These are phyloP conservation scores for Curvularia sp. DNA, from an alignment of 2,329 filamentous ascomycete species.

Conservation along the genomic window DNA sequence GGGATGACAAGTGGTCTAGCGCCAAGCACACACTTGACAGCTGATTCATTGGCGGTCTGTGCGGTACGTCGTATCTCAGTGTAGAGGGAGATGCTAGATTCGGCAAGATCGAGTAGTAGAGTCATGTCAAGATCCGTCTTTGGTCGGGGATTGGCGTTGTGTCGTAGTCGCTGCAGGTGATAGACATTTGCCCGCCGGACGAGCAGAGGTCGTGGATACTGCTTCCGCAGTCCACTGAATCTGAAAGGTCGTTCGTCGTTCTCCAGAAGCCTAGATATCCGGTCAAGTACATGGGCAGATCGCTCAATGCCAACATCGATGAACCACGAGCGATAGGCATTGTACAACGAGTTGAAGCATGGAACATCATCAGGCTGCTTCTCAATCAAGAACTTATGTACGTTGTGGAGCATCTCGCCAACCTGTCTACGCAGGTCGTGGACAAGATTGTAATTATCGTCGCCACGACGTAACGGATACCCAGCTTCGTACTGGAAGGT, in stretches of 20 bases:
- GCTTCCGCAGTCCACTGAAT: slow-evolving; percentile 88
- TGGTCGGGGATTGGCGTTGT: slow-evolving; percentile 86
- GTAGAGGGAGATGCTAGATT: slow-evolving; percentile 89
- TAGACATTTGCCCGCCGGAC: slow-evolving; percentile 94
- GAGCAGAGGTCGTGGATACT: slow-evolving; percentile 90
- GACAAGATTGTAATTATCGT: slow-evolving; percentile 71
- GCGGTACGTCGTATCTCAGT: slow-evolving; percentile 95
- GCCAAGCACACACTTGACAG: slow-evolving; percentile 88
- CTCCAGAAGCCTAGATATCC: slow-evolving; percentile 82
- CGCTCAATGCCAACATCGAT: slow-evolving; percentile 96
- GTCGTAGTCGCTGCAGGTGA: slow-evolving; percentile 89
- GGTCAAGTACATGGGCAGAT: slow-evolving; percentile 90
- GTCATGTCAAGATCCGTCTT: slow-evolving; percentile 90
- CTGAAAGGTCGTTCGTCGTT: slow-evolving; percentile 93
- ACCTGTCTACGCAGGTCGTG: slow-evolving; percentile 82
- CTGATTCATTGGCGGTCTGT: slow-evolving; percentile 90
- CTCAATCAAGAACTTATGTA: slow-evolving; percentile 81
- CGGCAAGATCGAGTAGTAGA: slow-evolving; percentile 83
- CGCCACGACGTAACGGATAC: slow-evolving; percentile 73
- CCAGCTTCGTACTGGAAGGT: slow-evolving; percentile 90
- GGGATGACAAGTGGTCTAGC: slow-evolving; percentile 89
- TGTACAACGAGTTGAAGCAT: slow-evolving; percentile 92
- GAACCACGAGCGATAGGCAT: slow-evolving; percentile 94
- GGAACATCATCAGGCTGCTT: slow-evolving; percentile 95
- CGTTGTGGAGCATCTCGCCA: slow-evolving; percentile 79